These are phyloP conservation scores for Protea cynaroides DNA, from an alignment of 164 flowering plant genomes.

Conservation along the genomic window DNA sequence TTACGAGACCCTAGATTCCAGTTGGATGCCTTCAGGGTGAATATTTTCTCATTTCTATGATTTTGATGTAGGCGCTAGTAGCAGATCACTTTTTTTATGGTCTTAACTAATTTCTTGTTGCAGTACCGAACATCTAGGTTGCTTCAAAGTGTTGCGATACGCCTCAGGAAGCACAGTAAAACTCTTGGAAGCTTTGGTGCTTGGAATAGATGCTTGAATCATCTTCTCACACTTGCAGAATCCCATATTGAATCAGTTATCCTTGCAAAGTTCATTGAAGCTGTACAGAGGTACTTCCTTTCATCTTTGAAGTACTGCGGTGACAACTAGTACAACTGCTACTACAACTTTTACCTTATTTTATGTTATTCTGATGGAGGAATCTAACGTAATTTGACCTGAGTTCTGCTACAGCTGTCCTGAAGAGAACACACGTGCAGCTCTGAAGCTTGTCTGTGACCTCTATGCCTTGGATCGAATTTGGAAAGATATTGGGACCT, in stretches of 20 bases:
- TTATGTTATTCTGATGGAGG: not conserved
- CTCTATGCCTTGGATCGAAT: conserved; percentile 90
- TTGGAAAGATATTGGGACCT: conserved; percentile 97
- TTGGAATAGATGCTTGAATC: conserved; percentile 98
- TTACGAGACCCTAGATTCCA: conserved; percentile 85
- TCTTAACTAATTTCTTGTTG: conserved; percentile 9
- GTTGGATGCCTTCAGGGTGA: conserved; percentile 92
- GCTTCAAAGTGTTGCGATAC: conserved; percentile 79
- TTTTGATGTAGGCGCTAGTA: not conserved
- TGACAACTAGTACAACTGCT: not conserved
- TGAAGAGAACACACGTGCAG: conserved; percentile 52
- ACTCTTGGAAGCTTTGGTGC: conserved; percentile 90
- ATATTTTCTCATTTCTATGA: conserved; percentile 11
- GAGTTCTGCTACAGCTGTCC: conserved; percentile 57
- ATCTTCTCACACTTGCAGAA: conserved; percentile 87
- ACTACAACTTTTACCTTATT: not conserved
- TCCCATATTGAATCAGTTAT: conserved; percentile 92
- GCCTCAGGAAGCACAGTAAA: conserved; percentile 77
- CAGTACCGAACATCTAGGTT: conserved; percentile 95
- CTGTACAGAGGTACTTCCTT: conserved; percentile 59
- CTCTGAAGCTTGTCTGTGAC: conserved; percentile 85
- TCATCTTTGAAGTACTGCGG: not conserved
- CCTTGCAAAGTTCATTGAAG: conserved; percentile 82
- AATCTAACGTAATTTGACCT: not conserved
- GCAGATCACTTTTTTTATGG: not conserved